Evolutionary conservation across 1,139 yeast genomes (phyloP).

Genomic region (Blastobotrys proliferans): DNA sequence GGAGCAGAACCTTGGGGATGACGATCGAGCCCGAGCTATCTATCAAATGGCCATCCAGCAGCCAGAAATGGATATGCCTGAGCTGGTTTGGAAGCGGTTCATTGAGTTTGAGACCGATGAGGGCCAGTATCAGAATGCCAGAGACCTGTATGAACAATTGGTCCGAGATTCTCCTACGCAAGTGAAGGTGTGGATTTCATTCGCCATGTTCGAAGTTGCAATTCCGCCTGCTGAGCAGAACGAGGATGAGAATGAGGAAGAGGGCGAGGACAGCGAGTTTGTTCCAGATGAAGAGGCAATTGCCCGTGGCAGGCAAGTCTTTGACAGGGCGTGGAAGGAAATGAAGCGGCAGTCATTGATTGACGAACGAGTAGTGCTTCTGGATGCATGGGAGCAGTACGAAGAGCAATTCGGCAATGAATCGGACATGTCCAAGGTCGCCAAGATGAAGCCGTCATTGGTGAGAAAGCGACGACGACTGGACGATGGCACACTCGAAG

Average conservation of each 20-base stretch:
- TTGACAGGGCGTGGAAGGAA: constrained; percentile 49
- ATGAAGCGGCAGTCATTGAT: constrained; percentile 34
- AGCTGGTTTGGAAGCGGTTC: constrained; percentile 46
- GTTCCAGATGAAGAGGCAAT: constrained; percentile 51
- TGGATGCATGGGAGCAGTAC: constrained; percentile 64
- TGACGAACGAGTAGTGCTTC: constrained; percentile 45
- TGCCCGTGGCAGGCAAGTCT: constrained; percentile 50
- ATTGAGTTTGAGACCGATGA: constrained; percentile 61
- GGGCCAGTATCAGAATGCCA: constrained; percentile 52
- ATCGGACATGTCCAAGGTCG: constrained; percentile 38
- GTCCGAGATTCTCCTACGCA: constrained; percentile 36
- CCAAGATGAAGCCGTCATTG: constrained; percentile 52
- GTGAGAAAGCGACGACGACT: constrained; percentile 46
- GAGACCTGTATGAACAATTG: constrained; percentile 48
- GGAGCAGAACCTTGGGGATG: constrained; percentile 68
- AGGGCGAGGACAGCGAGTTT: constrained; percentile 30
- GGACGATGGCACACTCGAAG: constrained; percentile 50
- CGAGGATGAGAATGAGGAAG: constrained; percentile 43
- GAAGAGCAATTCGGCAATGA: constrained; percentile 60
- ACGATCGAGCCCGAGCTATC: constrained; percentile 60
- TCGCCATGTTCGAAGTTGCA: constrained; percentile 59
- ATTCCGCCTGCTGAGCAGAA: constrained; percentile 34
- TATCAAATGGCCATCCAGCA: constrained; percentile 48
- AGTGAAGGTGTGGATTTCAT: constrained; percentile 58
- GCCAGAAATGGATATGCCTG: constrained; percentile 35